These are phyloP conservation scores for Chlorella vulgaris DNA, from an alignment of 139 green algal genomes.

Conservation along the genomic window DNA sequence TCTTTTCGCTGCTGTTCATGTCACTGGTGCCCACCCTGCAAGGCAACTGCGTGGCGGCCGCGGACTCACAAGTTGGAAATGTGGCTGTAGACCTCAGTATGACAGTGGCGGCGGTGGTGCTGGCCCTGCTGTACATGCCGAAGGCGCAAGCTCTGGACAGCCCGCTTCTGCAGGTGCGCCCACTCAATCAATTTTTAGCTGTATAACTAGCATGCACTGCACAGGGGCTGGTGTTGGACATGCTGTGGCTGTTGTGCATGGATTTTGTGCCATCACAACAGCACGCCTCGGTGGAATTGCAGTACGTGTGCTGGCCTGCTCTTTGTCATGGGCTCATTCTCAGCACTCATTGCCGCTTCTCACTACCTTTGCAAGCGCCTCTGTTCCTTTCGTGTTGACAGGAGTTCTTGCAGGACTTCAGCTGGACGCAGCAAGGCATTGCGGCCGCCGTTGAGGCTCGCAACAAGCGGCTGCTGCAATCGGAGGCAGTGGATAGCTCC, in stretches of 20 bases:
- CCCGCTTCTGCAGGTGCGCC: slow-evolving; percentile 27
- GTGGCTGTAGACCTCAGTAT: neutral
- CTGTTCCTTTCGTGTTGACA: neutral
- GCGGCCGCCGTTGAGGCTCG: neutral
- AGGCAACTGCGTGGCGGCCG: neutral
- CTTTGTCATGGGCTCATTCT: too few species aligned
- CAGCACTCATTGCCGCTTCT: too few species aligned
- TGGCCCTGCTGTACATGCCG: slow-evolving; percentile 9
- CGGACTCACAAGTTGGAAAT: slow-evolving; percentile 1
- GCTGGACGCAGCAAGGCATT: slow-evolving; percentile 1
- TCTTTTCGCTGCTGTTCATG: neutral
- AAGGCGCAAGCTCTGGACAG: slow-evolving; percentile 4
- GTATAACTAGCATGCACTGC: too few species aligned
- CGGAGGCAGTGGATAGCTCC: neutral
- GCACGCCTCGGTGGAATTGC: too few species aligned
- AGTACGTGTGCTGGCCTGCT: too few species aligned
- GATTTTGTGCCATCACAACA: too few species aligned
- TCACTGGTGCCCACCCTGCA: neutral
- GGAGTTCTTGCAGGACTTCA: slow-evolving; percentile 23
- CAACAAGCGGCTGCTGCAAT: neutral
- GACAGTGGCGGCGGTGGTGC: neutral
- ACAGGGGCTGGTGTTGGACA: too few species aligned
- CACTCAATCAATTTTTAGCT: neutral
- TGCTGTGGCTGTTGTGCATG: too few species aligned
- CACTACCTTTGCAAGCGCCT: too few species aligned